Evolutionary conservation across 2,329 filamentous ascomycete species (phyloP), one percentile per base, ranked within the genome.

Genomic region (Paramyrothecium sp.): DNA sequence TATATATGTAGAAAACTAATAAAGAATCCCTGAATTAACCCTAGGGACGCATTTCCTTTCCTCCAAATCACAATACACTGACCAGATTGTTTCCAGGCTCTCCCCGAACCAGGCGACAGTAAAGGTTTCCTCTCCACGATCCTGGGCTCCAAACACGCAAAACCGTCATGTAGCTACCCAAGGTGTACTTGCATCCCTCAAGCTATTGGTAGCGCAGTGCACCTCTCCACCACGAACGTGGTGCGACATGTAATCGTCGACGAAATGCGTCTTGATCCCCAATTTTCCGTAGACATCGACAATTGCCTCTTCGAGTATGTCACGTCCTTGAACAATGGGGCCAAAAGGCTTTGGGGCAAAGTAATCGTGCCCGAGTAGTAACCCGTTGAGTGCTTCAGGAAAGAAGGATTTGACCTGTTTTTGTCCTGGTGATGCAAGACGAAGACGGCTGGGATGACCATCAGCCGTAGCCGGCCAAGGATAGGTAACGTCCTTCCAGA

Each of bases 161-260:
- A n/a, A n/a, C n/a, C n/a, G n/a, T n/a, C n/a, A n/a, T n/a, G n/a
- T n/a, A n/a, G n/a, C n/a, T n/a, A 44, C 38, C 38, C 38, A 44
- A 7, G 38, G 38, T 44, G 38, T 44, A 16, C 38, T 44, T 12
- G 38, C 13, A 16, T 63, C 53, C 7, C 65, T 52, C 5, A 67
- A 50, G 5, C 60, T 64, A 33, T 69, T 69, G 2, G 63, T 63
- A 2, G 61, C 63, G 13, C 64, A 68, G 23, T 69, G 64, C 44
- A 68, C 61, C 48, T 68, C 65, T 1, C 66, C 66, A 2, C 58
- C 53, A 7, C 55, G 21, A 3, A 65, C 51, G 34, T 69, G 65
- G 53, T 70, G 65, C 4, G 56, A 59, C 49, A 64, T 54, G 48
- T 59, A 68, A 48, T 64, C 62, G 13, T 70, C 63, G 1, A 69